Conservation (phyloP, 2,329 filamentous ascomycete species). For the Pleoardoris graminearum region DNA sequence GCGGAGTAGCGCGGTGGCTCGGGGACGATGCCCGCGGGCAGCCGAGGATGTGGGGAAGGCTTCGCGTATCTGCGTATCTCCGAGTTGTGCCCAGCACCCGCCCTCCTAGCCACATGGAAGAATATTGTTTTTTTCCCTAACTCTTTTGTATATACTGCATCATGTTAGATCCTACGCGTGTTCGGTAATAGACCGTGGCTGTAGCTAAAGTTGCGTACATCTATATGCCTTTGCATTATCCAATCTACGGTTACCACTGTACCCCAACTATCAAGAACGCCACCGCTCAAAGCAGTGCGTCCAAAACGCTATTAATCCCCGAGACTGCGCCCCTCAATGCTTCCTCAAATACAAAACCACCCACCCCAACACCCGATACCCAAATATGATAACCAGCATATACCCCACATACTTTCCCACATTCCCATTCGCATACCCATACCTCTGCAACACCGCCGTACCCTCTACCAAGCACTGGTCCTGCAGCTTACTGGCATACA, state of each 20-base stretch:
- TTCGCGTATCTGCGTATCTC: slow-evolving; percentile 1
- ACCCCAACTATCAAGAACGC: no score
- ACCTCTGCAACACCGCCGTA: slow-evolving; percentile 68
- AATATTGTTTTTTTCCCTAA: no score
- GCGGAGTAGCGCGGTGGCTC: slow-evolving; percentile 6
- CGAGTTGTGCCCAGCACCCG: background rate
- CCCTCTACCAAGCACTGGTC: slow-evolving; percentile 71
- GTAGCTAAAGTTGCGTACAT: no score
- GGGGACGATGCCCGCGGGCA: background rate
- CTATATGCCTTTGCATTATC: no score
- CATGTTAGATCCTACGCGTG: no score
- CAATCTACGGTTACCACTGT: no score
- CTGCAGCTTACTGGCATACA: slow-evolving; percentile 67
- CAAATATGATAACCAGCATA: slow-evolving; percentile 73
- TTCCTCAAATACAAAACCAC: slow-evolving; percentile 56
- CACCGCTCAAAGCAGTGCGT: no score
- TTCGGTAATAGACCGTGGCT: no score
- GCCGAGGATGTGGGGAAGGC: slow-evolving; percentile 6
- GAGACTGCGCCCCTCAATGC: slow-evolving; percentile 22
- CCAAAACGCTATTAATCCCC: no score
- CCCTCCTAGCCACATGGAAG: no score
- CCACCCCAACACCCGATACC: slow-evolving; percentile 72
- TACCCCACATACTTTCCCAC: slow-evolving; percentile 75
- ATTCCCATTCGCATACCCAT: slow-evolving; percentile 67
- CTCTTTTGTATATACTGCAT: no score